Evolutionary conservation across 129 eudicot genomes (phyloP).

Genomic region (Tagetes patula): DNA sequence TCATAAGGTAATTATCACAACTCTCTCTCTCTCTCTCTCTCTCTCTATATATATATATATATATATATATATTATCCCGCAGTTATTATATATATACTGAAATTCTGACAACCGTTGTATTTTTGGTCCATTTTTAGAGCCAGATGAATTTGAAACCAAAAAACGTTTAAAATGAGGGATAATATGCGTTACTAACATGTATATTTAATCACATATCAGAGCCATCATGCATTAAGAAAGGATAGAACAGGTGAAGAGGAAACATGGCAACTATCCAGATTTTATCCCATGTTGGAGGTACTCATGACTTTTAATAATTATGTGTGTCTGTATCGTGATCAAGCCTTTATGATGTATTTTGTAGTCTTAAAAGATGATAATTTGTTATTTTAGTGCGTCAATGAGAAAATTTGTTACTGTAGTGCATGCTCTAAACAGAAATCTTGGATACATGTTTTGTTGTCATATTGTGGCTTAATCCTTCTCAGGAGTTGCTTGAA

Average conservation of each 20-base stretch:
- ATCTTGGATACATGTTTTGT: background rate
- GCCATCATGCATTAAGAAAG: conserved; percentile 65
- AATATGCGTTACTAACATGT: too few species aligned
- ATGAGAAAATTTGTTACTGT: background rate
- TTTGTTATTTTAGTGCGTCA: background rate
- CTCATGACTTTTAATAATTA: background rate
- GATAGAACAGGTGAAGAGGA: conserved; percentile 89
- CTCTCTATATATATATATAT: background rate
- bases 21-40: background rate
- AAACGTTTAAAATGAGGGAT: too few species aligned
- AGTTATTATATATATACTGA: background rate
- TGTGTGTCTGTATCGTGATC: background rate
- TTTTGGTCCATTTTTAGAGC: conserved; percentile 43
- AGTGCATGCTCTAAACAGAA: background rate
- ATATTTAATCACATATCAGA: conserved; percentile 18
- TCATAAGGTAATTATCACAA: conserved; percentile 51
- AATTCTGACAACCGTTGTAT: conserved; percentile 22
- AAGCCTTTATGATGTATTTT: background rate
- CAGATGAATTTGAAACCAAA: background rate
- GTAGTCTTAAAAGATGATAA: background rate
- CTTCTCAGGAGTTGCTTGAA: conserved; percentile 53
- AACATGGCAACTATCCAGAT: conserved; percentile 75
- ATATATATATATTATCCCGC: background rate
- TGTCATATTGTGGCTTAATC: background rate
- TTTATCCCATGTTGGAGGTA: conserved; percentile 94